phyloP scores from a whole-genome alignment of 148 eudicot genomes.

The Limonium bicolor region DNA sequence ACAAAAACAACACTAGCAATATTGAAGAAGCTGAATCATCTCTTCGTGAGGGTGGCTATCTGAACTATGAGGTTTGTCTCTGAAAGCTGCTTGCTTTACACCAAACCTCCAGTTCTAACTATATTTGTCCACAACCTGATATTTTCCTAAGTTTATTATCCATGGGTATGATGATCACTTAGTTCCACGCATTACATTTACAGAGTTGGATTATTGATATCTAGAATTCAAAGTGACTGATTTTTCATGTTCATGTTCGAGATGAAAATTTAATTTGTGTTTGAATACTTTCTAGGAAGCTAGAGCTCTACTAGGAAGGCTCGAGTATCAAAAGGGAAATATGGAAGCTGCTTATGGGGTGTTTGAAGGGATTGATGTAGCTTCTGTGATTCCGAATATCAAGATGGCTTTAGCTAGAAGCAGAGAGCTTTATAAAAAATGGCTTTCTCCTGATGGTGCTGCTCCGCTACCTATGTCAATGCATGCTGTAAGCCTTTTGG shows the following conservation, averaged over 20 bases:
- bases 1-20: slow-evolving; percentile 21
- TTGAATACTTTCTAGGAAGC: slow-evolving; percentile 85
- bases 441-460: slow-evolving; percentile 30
- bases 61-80: slow-evolving; percentile 70
- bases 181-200: too few species aligned
- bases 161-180: too few species aligned
- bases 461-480: slow-evolving; percentile 67
- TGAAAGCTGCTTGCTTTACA: too few species aligned
- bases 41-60: slow-evolving; percentile 70
- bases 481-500: slow-evolving; percentile 69
- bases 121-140: background rate
- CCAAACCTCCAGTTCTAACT: background rate
- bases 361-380: slow-evolving; percentile 80
- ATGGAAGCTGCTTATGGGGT: slow-evolving; percentile 71
- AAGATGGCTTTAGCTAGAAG: slow-evolving; percentile 36
- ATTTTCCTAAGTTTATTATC: background rate
- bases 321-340: slow-evolving; percentile 85
- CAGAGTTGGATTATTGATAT: too few species aligned
- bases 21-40: slow-evolving; percentile 89
- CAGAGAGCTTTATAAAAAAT: slow-evolving; percentile 26
- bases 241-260: too few species aligned
- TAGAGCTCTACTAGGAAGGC: slow-evolving; percentile 78
- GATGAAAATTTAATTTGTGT: too few species aligned
- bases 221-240: too few species aligned
- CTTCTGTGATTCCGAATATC: slow-evolving; percentile 49